Conservation (phyloP, 169 alveolate genomes). For the Plasmodium falciparum region DNA sequence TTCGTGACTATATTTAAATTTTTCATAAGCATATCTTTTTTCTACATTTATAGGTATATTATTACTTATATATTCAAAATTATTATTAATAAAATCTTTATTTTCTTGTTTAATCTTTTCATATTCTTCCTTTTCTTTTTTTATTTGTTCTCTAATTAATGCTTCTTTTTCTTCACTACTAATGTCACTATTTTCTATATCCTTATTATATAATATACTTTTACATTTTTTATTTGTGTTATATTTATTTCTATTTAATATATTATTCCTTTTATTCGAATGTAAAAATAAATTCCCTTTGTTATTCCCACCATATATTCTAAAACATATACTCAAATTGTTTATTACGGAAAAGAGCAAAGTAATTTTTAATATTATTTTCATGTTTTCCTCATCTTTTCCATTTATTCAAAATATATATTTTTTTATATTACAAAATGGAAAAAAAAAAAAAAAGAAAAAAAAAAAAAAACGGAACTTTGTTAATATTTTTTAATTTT, state of each 20-base stretch:
- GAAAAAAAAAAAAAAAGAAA: not conserved
- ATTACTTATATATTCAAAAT: conserved; percentile 59
- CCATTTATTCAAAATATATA: conserved; percentile 2
- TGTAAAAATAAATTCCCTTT: conserved; percentile 33
- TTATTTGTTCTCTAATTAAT: conserved; percentile 50
- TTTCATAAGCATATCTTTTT: conserved; percentile 52
- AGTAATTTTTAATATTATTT: conserved; percentile 19
- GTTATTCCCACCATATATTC: conserved; percentile 27
- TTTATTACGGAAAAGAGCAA: conserved; percentile 23
- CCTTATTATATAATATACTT: conserved; percentile 11
- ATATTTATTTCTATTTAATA: not conserved
- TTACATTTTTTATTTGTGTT: conserved; percentile 15
- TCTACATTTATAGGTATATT: conserved; percentile 68
- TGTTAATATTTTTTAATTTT: not conserved
- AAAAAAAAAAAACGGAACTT: not conserved
- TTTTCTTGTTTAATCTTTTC: conserved; percentile 58
- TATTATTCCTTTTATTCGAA: conserved; percentile 5
- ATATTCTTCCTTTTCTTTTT: conserved; percentile 35
- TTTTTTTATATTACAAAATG: not conserved
- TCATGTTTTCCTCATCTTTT: conserved; percentile 76
- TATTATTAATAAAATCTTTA: conserved; percentile 16
- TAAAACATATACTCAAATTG: conserved; percentile 54
- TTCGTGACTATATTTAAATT: conserved; percentile 66
- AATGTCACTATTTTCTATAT: not conserved
- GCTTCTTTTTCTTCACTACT: conserved; percentile 34